Evolutionary conservation across 768 basidiomycete genomes (phyloP).

Genomic region (Galerina marginata): DNA sequence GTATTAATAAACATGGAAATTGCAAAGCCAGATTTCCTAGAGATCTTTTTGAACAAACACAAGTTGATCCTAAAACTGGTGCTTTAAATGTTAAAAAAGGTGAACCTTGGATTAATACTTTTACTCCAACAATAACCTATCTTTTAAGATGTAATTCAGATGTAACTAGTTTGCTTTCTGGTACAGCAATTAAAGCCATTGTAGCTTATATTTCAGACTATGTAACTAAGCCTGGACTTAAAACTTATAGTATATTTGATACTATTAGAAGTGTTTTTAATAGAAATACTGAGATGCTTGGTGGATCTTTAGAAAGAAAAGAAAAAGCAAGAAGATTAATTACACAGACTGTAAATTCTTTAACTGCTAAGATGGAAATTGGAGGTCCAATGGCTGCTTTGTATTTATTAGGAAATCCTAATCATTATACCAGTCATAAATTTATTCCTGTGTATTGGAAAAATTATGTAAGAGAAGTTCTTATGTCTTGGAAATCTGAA

Average conservation of each 20-base stretch:
- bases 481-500: neutral
- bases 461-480: slow-evolving; percentile 5
- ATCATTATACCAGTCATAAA: no score
- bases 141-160: slow-evolving; percentile 41
- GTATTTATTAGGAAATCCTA: no score
- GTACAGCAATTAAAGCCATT: slow-evolving; percentile 28
- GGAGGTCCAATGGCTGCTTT: no score
- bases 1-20: no score
- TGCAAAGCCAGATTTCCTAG: no score
- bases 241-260: no score
- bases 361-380: no score
- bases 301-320: slow-evolving; percentile 9
- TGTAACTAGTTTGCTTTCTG: slow-evolving; percentile 35
- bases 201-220: no score
- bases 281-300: slow-evolving; percentile 26
- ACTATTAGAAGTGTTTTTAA: slow-evolving; percentile 20
- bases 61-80: no score
- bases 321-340: slow-evolving; percentile 16
- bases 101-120: slow-evolving; percentile 39
- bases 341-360: no score
- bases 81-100: slow-evolving; percentile 24
- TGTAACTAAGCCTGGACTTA: no score
- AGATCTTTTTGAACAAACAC: no score
- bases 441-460: slow-evolving; percentile 32
- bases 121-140: slow-evolving; percentile 31